Evolutionary conservation across 2,329 filamentous ascomycete species (phyloP).

Genomic region (Macroventuria anomochaeta): DNA sequence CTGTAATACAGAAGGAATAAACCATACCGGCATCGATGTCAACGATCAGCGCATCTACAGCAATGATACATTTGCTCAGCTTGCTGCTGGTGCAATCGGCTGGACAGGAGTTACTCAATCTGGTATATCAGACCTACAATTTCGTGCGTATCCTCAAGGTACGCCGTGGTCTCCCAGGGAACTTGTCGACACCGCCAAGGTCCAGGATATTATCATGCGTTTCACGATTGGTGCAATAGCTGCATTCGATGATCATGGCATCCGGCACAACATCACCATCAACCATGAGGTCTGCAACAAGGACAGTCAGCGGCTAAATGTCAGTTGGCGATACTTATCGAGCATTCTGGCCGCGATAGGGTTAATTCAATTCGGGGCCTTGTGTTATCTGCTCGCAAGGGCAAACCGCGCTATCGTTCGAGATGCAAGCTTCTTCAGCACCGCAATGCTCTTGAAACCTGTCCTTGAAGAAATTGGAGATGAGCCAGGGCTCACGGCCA

Average conservation of each 20-base stretch:
- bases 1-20: neutral
- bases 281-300: neutral
- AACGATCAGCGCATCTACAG: conserved; percentile 28
- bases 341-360: conserved; percentile 32
- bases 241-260: conserved; percentile 44
- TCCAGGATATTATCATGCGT: conserved; percentile 36
- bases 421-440: conserved; percentile 41
- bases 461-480: conserved; percentile 35
- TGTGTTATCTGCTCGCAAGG: conserved; percentile 29
- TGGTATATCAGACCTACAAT: conserved; percentile 19
- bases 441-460: conserved; percentile 42
- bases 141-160: conserved; percentile 29
- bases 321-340: conserved; percentile 38
- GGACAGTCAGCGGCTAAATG: conserved; percentile 38
- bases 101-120: conserved; percentile 35
- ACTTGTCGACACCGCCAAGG: conserved; percentile 4
- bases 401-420: conserved; percentile 42
- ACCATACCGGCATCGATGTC: conserved; percentile 22
- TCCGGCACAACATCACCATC: conserved; percentile 27
- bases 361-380: conserved; percentile 34
- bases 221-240: conserved; percentile 43
- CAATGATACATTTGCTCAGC: conserved; percentile 34
- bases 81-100: conserved; percentile 39
- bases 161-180: conserved; percentile 36
- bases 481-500: conserved; percentile 28